Evolutionary conservation across 1,284 basidiomycete species (phyloP).

Genomic region (Sporisorium sorghi): DNA sequence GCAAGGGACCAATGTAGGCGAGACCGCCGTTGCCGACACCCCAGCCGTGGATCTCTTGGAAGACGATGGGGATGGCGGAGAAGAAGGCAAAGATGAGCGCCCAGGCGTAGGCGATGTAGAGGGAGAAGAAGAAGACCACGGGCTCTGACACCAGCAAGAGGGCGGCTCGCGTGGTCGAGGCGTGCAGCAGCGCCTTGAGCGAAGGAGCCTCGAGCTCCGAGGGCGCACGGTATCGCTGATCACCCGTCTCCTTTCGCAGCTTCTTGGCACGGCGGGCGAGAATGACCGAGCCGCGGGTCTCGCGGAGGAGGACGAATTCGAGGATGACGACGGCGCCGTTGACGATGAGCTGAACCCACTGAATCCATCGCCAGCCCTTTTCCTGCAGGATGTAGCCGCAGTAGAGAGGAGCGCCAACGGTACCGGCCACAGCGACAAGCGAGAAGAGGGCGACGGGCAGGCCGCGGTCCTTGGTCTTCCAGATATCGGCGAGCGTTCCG

Average conservation of each 20-base stretch:
- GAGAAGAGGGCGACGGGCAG: conserved; percentile 68
- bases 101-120: conserved; percentile 66
- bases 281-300: conserved; percentile 69
- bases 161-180: conserved; percentile 65
- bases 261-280: conserved; percentile 63
- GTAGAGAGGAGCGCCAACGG: conserved; percentile 62
- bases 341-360: conserved; percentile 66
- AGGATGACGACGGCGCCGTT: conserved; percentile 63
- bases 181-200: conserved; percentile 64
- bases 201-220: conserved; percentile 68
- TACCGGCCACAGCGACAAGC: conserved; percentile 65
- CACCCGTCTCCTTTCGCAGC: conserved; percentile 66
- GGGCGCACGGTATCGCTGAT: conserved; percentile 65
- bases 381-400: conserved; percentile 65
- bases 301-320: conserved; percentile 66
- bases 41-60: conserved; percentile 68
- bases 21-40: conserved; percentile 66
- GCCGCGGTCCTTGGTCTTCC: conserved; percentile 62
- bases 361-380: conserved; percentile 69
- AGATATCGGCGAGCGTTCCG: conserved; percentile 60
- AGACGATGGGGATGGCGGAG: conserved; percentile 67
- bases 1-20: conserved; percentile 64
- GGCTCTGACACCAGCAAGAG: conserved; percentile 67
- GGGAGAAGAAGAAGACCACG: conserved; percentile 66
- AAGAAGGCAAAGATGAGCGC: conserved; percentile 66